These are phyloP conservation scores for Phaeosphaeria sp. DNA, from an alignment of 2,329 filamentous ascomycete genomes.

Conservation along the genomic window DNA sequence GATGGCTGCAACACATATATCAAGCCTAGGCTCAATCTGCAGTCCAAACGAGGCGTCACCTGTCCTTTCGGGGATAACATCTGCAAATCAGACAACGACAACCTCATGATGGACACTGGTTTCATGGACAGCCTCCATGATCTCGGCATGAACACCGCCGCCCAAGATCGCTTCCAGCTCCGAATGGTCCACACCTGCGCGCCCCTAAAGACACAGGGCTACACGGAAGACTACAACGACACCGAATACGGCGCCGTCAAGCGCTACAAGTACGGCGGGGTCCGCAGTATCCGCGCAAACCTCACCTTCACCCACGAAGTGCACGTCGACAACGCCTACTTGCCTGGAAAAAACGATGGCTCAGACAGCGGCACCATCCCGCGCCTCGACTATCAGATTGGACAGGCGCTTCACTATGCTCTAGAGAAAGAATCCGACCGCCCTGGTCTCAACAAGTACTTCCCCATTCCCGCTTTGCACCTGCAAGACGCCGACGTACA, in stretches of 20 bases:
- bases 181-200: conserved; percentile 29
- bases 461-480: conserved; percentile 36
- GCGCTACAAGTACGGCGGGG: conserved; percentile 12
- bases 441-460: not conserved
- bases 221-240: conserved; percentile 12
- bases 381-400: conserved; percentile 15
- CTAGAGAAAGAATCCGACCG: not conserved
- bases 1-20: conserved; percentile 26
- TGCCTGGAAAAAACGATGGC: conserved; percentile 9
- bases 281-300: not conserved
- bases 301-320: conserved; percentile 11
- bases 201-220: conserved; percentile 22
- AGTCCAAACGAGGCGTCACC: conserved; percentile 9
- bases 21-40: conserved; percentile 15
- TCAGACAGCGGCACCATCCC: conserved; percentile 6
- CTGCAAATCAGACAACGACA: conserved; percentile 17
- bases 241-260: conserved; percentile 5
- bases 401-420: not conserved
- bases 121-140: conserved; percentile 26
- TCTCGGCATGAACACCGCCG: conserved; percentile 32
- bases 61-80: conserved; percentile 29
- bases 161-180: conserved; percentile 24
- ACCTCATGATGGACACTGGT: conserved; percentile 31
- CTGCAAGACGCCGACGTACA: conserved; percentile 39
- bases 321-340: conserved; percentile 6